Evolutionary conservation across 2,329 filamentous ascomycete genomes (phyloP), one percentile per base, ranked within the genome.

Genomic region (Zymoseptoria passerinii): DNA sequence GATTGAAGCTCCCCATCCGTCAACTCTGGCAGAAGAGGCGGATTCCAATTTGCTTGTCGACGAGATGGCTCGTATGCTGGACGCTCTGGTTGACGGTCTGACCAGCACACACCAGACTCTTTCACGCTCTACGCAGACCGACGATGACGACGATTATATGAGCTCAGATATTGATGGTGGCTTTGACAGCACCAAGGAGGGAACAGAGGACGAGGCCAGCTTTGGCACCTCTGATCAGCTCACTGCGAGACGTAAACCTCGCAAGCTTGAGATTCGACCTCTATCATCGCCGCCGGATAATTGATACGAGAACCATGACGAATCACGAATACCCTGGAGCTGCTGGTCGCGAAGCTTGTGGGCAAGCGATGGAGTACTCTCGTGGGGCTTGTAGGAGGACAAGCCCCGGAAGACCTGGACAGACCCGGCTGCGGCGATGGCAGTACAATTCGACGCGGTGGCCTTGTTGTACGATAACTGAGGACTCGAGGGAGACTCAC

Each of bases 1-100:
- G 3, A 60, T 67, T 5, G 57, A 63, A 1, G 64, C 68, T 13
- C 70, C 71, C 16, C 66, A 70, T 44, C 66, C 69, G 8, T 63
- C 65, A 10, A 65, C 67, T 8, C 59, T 74, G 9, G 58, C 57
- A 5, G 70, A 73, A 52, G 63, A 65, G n/a, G 67, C 67, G 7
- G 66, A 70, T 58, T 59, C 64, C 7, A 57, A 62, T 4, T 20
- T 71, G 3, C 53, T 73, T 49, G 61, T 65, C 18, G 61, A 62
- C 6, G 72, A 74, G 61, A 55, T 71, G 8, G 65, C 64, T 20
- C 67, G 68, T 8, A 56, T 68, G 52, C 60, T 73, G 28, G 65
- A 65, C 19, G 68, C 67, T 29, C 56, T 68, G 2, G 60, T 54
- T 18, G 54, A 51, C 50, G 63, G 62, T 44, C 54, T 66, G 52